Conservation (phyloP, 1,284 basidiomycete species). For the Tilletia setariae region DNA sequence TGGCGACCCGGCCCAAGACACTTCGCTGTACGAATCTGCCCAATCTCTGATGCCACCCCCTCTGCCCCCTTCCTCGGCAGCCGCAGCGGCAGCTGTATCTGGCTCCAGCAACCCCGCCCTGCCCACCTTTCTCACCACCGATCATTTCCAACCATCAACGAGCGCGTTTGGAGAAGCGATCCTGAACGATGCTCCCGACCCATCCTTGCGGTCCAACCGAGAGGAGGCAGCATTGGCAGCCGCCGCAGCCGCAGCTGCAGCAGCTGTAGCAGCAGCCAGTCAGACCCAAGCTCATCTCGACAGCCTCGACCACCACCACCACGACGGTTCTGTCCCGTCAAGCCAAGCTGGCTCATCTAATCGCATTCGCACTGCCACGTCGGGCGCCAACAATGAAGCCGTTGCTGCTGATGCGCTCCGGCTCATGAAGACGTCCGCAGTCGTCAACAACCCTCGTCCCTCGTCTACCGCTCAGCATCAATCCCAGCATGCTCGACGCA, state of each 20-base stretch:
- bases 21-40: too few relatives aligned
- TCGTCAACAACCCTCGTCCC: background rate
- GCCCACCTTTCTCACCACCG: too few relatives aligned
- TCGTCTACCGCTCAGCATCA: background rate
- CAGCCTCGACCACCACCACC: background rate
- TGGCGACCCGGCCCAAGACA: background rate
- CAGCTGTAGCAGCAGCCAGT: background rate
- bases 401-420: background rate
- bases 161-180: too few relatives aligned
- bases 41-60: too few relatives aligned
- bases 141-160: background rate
- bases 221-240: background rate
- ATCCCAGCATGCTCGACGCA: background rate
- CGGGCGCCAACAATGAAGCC: background rate
- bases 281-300: background rate
- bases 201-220: too few relatives aligned
- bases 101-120: too few relatives aligned
- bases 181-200: too few relatives aligned
- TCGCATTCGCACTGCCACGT: background rate
- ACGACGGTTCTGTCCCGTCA: background rate
- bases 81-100: too few relatives aligned
- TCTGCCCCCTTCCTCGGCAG: too few relatives aligned
- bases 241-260: background rate
- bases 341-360: too few relatives aligned
- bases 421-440: background rate